Evolutionary conservation across 177 flowering plant genomes (phyloP).

Genomic region (Vitis hybrid): DNA sequence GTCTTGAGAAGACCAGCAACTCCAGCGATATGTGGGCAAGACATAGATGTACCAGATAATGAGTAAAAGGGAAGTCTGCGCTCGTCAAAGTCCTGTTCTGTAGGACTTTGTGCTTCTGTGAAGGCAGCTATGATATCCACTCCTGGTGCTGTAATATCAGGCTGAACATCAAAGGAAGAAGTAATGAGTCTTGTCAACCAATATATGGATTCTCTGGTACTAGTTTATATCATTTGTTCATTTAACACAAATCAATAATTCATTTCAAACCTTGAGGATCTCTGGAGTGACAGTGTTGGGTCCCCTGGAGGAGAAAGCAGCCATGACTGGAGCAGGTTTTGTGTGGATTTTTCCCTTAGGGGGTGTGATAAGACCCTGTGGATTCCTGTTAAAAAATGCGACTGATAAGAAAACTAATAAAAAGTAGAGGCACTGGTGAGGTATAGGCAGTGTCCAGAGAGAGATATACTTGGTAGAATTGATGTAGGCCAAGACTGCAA

Average conservation of each 20-base stretch:
- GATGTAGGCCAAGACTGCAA: conserved; percentile 33
- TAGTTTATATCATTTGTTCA: no score
- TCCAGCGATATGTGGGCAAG: conserved; percentile 82
- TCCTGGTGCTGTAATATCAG: conserved; percentile 87
- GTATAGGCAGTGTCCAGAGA: neutral
- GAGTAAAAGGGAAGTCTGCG: conserved; percentile 37
- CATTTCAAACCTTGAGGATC: conserved; percentile 63
- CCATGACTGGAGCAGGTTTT: conserved; percentile 69
- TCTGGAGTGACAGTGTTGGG: conserved; percentile 63
- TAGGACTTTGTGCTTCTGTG: conserved; percentile 35
- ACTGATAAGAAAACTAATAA: neutral
- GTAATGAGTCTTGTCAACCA: no score
- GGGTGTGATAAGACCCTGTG: conserved; percentile 33
- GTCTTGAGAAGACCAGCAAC: conserved; percentile 66
- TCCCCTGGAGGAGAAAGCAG: conserved; percentile 63
- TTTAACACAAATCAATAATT: neutral
- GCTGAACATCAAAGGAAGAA: conserved; percentile 33
- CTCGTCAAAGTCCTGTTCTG: conserved; percentile 26
- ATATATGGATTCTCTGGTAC: no score
- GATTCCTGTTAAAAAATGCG: conserved; percentile 25
- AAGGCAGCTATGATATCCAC: conserved; percentile 66
- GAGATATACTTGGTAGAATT: conserved; percentile 42
- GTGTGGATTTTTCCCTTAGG: conserved; percentile 18
- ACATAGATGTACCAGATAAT: conserved; percentile 80
- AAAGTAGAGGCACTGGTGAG: neutral